Base-by-base conservation (phyloP, 805 yeast species). In the Sugiyamaella mastotermitis region DNA sequence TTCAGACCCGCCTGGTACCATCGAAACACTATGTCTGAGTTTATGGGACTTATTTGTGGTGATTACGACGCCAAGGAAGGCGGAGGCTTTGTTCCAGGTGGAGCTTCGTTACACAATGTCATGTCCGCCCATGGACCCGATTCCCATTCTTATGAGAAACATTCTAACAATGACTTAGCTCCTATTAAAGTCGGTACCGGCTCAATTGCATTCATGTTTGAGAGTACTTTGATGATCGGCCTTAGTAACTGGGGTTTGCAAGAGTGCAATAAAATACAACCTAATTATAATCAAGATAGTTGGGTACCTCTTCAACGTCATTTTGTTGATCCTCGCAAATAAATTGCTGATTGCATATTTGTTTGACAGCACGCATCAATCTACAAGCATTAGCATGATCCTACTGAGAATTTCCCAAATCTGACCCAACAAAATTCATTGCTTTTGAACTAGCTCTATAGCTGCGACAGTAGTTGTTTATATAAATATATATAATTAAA, bases 161-260 rank as follows among this genome's bases (percentile, higher is more conserved):
- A 56, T 4, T 43, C 55, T 2, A 44, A 37, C 3, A 38, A 39
- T 7, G 46, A 35, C 4, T 50, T 51, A 1, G 35, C 34, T 13
- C 55, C 55, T 14, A 38, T 38, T 25, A 38, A 41, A 26, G 53
- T 54, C 19, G 53, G 56, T 8, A 46, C 38, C 10, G 53, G 49
- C 15, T 51, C 58, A 4, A 50, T 53, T 39, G 56, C 58, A 7
- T 53, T 53, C 38, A 53, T 53, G 58, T 54, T 53, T 38, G 58
- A 53, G 38, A 35, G 43, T 9, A 38, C 41, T 25, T 40, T 51
- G 3, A 47, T 46, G 46, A 31, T 53, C 28, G 56, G 55, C 2
- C 36, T 53, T 23, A 51, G 55, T 7, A 40, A 37, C 28, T 52
- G 51, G 46, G 56, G 47, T 8, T 24, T 45, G 9, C 33, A 40